Evolutionary conservation across 306 rosid species (phyloP).

Genomic region (Sophora flavescens): DNA sequence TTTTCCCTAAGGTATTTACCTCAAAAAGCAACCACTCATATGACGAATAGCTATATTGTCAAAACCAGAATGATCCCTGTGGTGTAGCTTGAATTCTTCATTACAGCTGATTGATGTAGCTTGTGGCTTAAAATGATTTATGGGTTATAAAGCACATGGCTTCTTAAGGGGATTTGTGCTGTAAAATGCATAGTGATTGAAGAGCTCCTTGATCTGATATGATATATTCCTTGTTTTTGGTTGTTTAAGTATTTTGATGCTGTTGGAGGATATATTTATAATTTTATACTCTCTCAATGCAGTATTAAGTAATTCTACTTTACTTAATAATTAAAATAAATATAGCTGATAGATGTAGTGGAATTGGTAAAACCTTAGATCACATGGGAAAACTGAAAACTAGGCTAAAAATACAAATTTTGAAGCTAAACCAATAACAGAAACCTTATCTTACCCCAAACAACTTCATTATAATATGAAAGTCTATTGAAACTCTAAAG

Average conservation of each 20-base stretch:
- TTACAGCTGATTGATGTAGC: conserved; percentile 11
- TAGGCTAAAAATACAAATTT: background rate
- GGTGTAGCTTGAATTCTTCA: conserved; percentile 32
- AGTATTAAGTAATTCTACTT: background rate
- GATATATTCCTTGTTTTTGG: background rate
- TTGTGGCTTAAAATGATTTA: conserved; percentile 35
- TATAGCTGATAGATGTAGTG: conserved; percentile 9
- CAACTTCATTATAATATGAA: too few species aligned
- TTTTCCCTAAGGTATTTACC: conserved; percentile 84
- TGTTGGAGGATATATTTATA: background rate
- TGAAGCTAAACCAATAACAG: too few species aligned
- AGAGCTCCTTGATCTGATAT: background rate
- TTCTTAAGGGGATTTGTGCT: background rate
- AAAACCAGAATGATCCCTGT: conserved; percentile 12
- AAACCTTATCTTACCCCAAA: too few species aligned
- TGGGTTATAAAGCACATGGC: conserved; percentile 1
- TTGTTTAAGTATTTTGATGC: conserved; percentile 5
- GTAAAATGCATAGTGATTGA: background rate
- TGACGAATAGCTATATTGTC: background rate
- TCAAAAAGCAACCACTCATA: conserved; percentile 21
- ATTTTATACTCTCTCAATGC: background rate
- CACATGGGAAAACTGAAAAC: background rate
- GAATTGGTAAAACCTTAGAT: background rate
- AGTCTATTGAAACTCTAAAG: too few species aligned
- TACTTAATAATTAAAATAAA: background rate